Conservation (phyloP, 176 grass and related monocot species). For the Paspalum vaginatum region DNA sequence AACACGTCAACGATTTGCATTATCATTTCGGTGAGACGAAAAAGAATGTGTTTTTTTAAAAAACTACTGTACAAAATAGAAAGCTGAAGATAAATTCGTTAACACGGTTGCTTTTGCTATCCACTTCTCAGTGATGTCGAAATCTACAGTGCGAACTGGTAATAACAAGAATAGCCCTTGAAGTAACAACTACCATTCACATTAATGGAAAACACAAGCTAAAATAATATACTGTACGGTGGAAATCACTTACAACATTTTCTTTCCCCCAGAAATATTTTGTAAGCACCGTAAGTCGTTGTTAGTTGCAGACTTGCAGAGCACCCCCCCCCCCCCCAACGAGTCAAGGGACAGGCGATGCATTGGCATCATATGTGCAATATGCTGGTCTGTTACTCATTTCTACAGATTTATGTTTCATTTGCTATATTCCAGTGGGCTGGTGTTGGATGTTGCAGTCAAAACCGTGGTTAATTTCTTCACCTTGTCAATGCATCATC, state of each 20-base stretch:
- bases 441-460: not conserved
- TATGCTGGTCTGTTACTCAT: not conserved
- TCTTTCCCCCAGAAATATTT: not conserved
- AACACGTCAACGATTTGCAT: too few species aligned
- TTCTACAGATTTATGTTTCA: not conserved
- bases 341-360: not conserved
- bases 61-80: too few species aligned
- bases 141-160: not conserved
- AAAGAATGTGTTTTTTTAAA: too few species aligned
- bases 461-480: not conserved
- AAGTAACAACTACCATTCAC: not conserved
- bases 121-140: not conserved
- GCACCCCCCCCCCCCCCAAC: not conserved
- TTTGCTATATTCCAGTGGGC: not conserved
- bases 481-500: slow-evolving; percentile 9
- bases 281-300: not conserved
- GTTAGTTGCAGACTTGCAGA: not conserved
- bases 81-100: not conserved
- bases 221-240: not conserved
- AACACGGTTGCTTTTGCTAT: not conserved
- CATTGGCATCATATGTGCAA: not conserved
- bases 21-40: too few species aligned
- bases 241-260: not conserved
- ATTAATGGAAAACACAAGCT: not conserved
- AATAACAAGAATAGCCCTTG: not conserved